Evolutionary conservation across 352 stramenopile genomes (phyloP), one percentile per base, ranked within the genome.

Genomic region (Pythium dissotocum): DNA sequence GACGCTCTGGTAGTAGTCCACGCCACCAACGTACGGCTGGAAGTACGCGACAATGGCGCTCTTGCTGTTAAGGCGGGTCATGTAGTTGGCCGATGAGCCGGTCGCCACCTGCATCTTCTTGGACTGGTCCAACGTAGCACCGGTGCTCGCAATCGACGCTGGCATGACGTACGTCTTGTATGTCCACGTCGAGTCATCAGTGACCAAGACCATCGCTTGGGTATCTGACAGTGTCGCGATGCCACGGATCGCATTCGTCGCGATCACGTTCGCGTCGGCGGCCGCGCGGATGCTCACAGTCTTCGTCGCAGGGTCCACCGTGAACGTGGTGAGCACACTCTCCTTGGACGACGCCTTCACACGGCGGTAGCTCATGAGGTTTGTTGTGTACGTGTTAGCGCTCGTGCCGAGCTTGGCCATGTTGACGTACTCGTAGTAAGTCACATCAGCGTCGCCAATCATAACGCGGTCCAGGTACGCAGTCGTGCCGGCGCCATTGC

Each of bases 401-500:
- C 78, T 73, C 12, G 70, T 77, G 13, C 79, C 77, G 42, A 89
- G 59, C 14, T 74, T 79, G 30, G 80, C 79, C 14, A 90, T 61
- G 58, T 89, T 82, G 52, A 91, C 67, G 71, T 77, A 80, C 57
- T 75, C 46, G 63, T 82, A 90, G 57, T 71, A 70, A 10, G 71
- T 65, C 16, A 62, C 63, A 18, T 63, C 56, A 0, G 28, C 44
- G 46, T 63, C 65, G 5, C 16, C 70, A 6, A 89, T 64, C 21
- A 65, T 73, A 28, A 76, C 28, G 38, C 64, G 70, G 58, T 80
- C 67, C 32, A 91, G 57, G 74, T 93, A 93, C 5, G 79, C 81
- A 1, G 85, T 90, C 21, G 83, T 93, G 32, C 85, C 83, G 13
- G 85, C 83, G 24, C 85, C 81, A 13, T 78, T 80, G 66, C 81